Percentiles rank a stretch among this genome's conserved stretches.
phyloP scores from a whole-genome alignment of 1,139 yeast genomes.

The Saccharomyces hybrid region DNA sequence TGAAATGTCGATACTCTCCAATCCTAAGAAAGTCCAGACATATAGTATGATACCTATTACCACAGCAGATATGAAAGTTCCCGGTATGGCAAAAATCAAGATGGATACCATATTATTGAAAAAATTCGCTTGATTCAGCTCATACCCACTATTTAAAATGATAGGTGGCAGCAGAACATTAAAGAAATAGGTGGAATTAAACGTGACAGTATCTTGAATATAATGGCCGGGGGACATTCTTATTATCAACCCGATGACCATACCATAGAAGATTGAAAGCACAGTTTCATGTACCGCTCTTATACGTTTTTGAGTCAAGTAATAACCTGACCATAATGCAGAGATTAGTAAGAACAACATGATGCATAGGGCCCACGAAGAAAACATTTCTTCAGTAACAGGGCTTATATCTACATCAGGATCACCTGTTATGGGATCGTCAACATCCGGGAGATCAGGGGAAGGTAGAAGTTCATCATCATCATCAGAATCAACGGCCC shows the following conservation, averaged over 20 bases:
- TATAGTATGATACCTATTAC: constrained; percentile 80
- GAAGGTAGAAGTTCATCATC: constrained; percentile 23
- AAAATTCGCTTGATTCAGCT: constrained; percentile 89
- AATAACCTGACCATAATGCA: constrained; percentile 93
- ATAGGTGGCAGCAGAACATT: constrained; percentile 92
- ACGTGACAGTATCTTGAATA: constrained; percentile 93
- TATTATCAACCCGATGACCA: constrained; percentile 88
- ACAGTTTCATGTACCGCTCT: constrained; percentile 97
- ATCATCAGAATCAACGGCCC: constrained; percentile 20
- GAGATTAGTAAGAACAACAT: constrained; percentile 70
- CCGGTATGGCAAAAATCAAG: constrained; percentile 91
- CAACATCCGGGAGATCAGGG: constrained; percentile 18
- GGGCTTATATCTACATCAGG: constrained; percentile 60
- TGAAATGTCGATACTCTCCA: constrained; percentile 80
- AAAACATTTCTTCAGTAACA: constrained; percentile 89
- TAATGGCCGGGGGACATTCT: constrained; percentile 91
- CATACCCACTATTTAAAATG: constrained; percentile 92
- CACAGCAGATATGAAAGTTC: constrained; percentile 85
- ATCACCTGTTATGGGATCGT: constrained; percentile 26
- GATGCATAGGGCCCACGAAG: constrained; percentile 94
- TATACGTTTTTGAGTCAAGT: constrained; percentile 81
- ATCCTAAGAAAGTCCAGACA: constrained; percentile 84
- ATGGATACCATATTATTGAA: constrained; percentile 89
- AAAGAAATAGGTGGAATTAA: constrained; percentile 90
- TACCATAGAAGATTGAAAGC: constrained; percentile 88